phyloP scores from a whole-genome alignment of 441 rosid genomes.

The Erodium moschatum region DNA sequence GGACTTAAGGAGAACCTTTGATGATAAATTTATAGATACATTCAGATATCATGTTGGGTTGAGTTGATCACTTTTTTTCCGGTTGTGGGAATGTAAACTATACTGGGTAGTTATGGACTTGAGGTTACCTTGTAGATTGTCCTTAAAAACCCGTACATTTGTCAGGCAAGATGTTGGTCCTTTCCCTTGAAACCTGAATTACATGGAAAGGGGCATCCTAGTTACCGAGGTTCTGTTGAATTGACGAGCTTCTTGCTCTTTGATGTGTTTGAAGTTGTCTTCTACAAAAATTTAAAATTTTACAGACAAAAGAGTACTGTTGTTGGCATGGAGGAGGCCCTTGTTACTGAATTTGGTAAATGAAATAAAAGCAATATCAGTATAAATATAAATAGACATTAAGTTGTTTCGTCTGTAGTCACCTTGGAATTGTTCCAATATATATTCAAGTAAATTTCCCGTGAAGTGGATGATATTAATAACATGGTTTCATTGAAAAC shows the following conservation, averaged over 20 bases:
- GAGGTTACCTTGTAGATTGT: background rate
- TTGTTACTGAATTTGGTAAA: background rate
- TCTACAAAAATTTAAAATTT: background rate
- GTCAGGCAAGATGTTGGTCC: background rate
- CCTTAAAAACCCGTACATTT: background rate
- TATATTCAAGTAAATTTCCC: no score
- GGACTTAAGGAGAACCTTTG: background rate
- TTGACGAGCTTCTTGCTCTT: background rate
- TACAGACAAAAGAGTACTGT: background rate
- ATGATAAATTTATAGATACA: background rate
- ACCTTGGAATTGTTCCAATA: no score
- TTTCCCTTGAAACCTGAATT: background rate
- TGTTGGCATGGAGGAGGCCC: background rate
- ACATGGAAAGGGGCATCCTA: background rate
- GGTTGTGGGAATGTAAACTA: background rate
- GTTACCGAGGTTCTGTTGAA: background rate
- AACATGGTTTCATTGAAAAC: no score
- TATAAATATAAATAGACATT: no score
- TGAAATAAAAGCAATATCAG: no score
- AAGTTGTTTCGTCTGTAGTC: no score
- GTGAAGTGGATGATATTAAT: no score
- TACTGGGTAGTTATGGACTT: background rate
- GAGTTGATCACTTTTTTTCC: background rate
- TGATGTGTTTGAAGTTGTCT: background rate
- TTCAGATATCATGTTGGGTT: background rate